Conservation (phyloP, 345 rosid species). For the Abelmoschus esculentus region DNA sequence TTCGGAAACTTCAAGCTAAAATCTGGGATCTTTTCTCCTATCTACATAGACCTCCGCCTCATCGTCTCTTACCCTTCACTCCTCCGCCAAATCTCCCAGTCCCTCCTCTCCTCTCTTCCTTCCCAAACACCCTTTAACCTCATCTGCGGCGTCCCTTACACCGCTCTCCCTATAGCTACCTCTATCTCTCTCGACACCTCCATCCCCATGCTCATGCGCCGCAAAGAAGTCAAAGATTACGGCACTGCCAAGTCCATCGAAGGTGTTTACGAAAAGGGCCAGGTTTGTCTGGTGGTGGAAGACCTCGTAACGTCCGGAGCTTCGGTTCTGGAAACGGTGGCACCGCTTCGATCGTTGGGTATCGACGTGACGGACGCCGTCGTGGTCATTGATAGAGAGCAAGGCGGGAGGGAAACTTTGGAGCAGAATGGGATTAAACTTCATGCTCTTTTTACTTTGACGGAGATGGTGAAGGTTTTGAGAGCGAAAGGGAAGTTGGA, state of each 20-base stretch:
- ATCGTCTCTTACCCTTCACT: conserved; percentile 76
- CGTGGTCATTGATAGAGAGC: conserved; percentile 88
- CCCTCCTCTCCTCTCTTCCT: conserved; percentile 59
- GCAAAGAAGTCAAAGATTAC: conserved; percentile 84
- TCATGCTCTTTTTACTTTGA: conserved; percentile 67
- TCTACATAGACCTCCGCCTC: conserved; percentile 94
- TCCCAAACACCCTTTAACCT: conserved; percentile 46
- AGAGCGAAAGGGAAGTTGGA: conserved; percentile 71
- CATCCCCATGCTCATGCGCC: conserved; percentile 90
- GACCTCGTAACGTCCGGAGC: conserved; percentile 93
- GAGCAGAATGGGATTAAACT: conserved; percentile 64
- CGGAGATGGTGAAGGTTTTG: conserved; percentile 81
- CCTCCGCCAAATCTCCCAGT: conserved; percentile 64
- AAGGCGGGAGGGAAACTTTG: conserved; percentile 85
- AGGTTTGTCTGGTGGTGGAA: conserved; percentile 64
- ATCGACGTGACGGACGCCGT: conserved; percentile 77
- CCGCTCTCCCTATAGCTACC: conserved; percentile 92
- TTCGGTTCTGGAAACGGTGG: conserved; percentile 81
- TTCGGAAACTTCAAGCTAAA: conserved; percentile 86
- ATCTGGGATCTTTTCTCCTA: conserved; percentile 84
- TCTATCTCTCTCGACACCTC: conserved; percentile 53
- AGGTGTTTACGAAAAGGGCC: conserved; percentile 47
- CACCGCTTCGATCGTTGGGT: conserved; percentile 73
- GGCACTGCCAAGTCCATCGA: conserved; percentile 86
- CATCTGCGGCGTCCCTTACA: conserved; percentile 92